Conservation (phyloP, 331 rosid genomes). For the Acacia concinna region DNA sequence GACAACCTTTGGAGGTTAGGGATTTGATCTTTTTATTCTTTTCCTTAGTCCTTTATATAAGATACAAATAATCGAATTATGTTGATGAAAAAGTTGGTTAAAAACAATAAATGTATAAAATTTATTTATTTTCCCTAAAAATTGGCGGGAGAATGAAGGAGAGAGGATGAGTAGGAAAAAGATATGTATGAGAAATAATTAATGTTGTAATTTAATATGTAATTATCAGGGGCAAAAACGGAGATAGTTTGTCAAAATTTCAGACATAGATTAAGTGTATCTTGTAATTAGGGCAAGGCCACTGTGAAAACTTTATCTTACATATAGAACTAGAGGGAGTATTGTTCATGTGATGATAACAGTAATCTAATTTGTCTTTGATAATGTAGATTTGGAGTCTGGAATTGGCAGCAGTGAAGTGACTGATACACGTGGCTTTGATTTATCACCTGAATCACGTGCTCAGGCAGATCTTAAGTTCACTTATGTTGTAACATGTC, state of each 20-base stretch:
- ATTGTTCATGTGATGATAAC: slow-evolving; percentile 14
- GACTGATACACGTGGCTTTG: slow-evolving; percentile 67
- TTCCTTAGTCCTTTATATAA: neutral
- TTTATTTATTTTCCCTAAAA: too few species aligned
- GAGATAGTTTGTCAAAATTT: neutral
- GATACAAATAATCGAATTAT: neutral
- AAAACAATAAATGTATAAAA: neutral
- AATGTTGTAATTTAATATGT: neutral
- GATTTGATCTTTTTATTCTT: neutral
- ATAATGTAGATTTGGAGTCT: slow-evolving; percentile 74
- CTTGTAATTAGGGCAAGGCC: neutral
- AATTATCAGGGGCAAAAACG: neutral
- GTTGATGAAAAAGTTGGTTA: neutral
- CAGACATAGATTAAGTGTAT: neutral
- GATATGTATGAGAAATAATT: neutral
- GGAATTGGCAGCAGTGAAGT: slow-evolving; percentile 53
- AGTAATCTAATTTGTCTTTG: slow-evolving; percentile 7
- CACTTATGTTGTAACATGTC: slow-evolving; percentile 89
- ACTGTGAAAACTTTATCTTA: neutral
- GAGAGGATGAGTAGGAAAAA: neutral
- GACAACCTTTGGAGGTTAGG: slow-evolving; percentile 61
- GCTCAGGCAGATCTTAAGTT: slow-evolving; percentile 93
- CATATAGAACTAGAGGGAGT: neutral
- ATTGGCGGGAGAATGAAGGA: neutral
- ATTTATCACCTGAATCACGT: slow-evolving; percentile 84